Conservation (phyloP, 441 rosid species). For the Biscutella auriculata region DNA sequence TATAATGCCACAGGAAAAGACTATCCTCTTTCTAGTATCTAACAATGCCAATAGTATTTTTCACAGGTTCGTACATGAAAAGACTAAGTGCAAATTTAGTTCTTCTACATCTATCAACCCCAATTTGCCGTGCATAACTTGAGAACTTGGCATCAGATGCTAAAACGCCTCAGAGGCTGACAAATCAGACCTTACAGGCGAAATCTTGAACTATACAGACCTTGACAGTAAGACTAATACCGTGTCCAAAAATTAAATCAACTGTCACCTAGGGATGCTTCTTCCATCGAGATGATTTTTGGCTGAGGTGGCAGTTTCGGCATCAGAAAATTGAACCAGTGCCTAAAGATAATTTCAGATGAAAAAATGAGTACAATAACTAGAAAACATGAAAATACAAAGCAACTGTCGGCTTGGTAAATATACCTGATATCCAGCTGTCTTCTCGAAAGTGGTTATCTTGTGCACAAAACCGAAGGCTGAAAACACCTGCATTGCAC, state of each 20-base stretch:
- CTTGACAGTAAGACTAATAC: constrained; percentile 43
- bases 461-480: constrained; percentile 97
- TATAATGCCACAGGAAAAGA: background rate
- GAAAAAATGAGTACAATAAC: constrained; percentile 1
- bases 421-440: constrained; percentile 87
- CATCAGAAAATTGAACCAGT: constrained; percentile 91
- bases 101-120: background rate
- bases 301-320: constrained; percentile 85
- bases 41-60: background rate
- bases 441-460: constrained; percentile 96
- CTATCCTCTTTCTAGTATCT: background rate
- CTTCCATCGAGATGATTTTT: constrained; percentile 87
- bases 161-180: constrained; percentile 8
- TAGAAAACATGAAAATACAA: background rate
- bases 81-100: background rate
- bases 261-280: constrained; percentile 96
- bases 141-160: background rate
- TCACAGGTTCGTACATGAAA: background rate
- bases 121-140: background rate
- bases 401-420: background rate
- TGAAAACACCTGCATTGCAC: constrained; percentile 81
- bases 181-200: constrained; percentile 9
- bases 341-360: constrained; percentile 43
- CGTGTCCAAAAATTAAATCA: constrained; percentile 49
- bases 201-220: constrained; percentile 23